Percentiles rank a stretch among this genome's conserved stretches.
Evolutionary conservation across 805 yeast genomes (phyloP).

Genomic region (Saccharomyces eubayanus): DNA sequence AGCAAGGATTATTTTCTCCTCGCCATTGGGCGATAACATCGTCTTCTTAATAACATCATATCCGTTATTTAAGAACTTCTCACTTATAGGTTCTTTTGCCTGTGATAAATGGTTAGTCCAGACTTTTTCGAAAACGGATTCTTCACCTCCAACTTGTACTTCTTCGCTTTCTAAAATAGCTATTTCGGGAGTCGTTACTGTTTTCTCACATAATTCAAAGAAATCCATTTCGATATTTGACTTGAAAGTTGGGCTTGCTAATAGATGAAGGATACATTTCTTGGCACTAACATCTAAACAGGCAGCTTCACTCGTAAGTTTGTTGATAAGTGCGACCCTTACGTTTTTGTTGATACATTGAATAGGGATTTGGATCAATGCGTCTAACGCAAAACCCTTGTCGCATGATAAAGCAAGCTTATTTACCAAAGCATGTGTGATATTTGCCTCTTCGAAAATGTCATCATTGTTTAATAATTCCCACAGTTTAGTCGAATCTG

Average conservation of each 20-base stretch:
- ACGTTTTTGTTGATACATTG: constrained; percentile 38
- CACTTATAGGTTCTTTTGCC: constrained; percentile 24
- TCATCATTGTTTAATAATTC: constrained; percentile 31
- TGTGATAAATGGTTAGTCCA: constrained; percentile 38
- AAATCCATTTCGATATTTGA: constrained; percentile 43
- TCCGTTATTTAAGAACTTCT: constrained; percentile 8
- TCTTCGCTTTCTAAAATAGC: constrained; percentile 6
- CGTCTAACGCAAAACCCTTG: constrained; percentile 1
- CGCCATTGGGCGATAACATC: not conserved
- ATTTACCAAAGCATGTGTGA: constrained; percentile 29
- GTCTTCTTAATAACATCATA: not conserved
- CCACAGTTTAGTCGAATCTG: constrained; percentile 9
- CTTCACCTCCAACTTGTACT: not conserved
- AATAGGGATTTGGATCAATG: constrained; percentile 36
- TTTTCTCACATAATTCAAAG: constrained; percentile 10
- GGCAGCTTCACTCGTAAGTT: constrained; percentile 6
- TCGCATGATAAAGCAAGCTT: constrained; percentile 12
- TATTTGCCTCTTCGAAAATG: constrained; percentile 41
- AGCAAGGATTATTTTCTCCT: not conserved
- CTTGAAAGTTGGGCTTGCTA: constrained; percentile 46
- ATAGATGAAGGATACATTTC: constrained; percentile 26
- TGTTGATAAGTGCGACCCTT: constrained; percentile 25
- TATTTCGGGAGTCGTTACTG: constrained; percentile 5
- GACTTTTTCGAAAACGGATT: constrained; percentile 30
- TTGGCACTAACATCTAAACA: constrained; percentile 1